Evolutionary conservation across 73 alveolate genomes (phyloP), one percentile per base, ranked within the genome.

Genomic region (Urostyla sp.): DNA sequence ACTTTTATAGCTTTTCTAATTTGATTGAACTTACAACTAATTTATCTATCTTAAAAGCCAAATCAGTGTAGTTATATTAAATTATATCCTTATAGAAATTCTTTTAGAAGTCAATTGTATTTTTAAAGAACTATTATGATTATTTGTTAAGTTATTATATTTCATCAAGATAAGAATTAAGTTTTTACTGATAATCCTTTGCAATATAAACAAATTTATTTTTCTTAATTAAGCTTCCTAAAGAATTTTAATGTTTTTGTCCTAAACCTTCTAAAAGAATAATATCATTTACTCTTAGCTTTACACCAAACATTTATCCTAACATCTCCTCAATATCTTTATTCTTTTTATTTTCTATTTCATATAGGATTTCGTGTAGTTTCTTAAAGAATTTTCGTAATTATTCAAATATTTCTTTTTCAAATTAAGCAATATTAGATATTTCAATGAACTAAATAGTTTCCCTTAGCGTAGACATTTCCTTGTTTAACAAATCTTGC

Each of bases 321-420:
- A 80, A 44, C 11, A 53, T 15, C 11, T 77, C 73, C 18, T 61
- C 81, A 1, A 77, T 36, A 45, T 58, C 81, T 0, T 24, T 37
- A 21, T 69, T 74, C 32, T 84, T 84, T 38, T 53, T 74, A 26
- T 61, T 46, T 57, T 84, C 91, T n/a, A 83, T 27, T 40, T 83
- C 84, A 40, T 84, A 84, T 6, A 84, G 88, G 50, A 74, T 49
- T 60, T 74, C 88, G 75, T 84, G 92, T 37, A 75, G 36, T 31
- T 67, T 28, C 66, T 84, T 84, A 38, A 84, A 84, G 46, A 72
- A 60, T 26, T 60, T 53, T 48, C 92, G 43, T 26, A 83, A 34
- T 2, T 56, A 27, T 16, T 69, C 83, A 53, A 48, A 4, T n/a
- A 69, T 20, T 1, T 35, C 34, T 31, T 69, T 48, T 69, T 45